A percentile compares a stretch with the other conserved stretches of the same genome.
Evolutionary conservation across 352 stramenopile genomes (phyloP).

Genomic region (Phytophthora agathidicida): DNA sequence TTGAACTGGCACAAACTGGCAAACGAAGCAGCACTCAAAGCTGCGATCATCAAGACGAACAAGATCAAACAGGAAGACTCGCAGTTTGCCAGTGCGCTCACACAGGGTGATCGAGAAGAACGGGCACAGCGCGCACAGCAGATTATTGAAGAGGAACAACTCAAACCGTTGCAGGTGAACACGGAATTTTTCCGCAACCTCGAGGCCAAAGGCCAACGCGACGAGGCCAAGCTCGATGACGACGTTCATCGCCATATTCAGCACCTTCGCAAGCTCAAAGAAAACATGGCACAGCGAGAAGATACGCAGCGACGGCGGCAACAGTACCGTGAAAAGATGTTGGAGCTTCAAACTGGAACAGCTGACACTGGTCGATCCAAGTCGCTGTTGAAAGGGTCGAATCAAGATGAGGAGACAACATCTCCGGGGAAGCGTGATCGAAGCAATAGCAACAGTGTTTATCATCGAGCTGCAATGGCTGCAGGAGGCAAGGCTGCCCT

Average conservation of each 20-base stretch:
- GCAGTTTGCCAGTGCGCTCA: conserved; percentile 50
- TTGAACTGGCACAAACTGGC: conserved; percentile 95
- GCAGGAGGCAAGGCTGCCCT: conserved; percentile 16
- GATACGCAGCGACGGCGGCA: conserved; percentile 62
- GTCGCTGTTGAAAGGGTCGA: conserved; percentile 36
- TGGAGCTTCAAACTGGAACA: conserved; percentile 47
- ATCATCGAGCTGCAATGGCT: conserved; percentile 37
- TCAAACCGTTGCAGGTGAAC: conserved; percentile 90
- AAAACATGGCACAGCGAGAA: conserved; percentile 65
- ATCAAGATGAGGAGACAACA: conserved; percentile 52
- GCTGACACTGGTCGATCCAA: conserved; percentile 31
- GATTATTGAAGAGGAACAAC: conserved; percentile 92
- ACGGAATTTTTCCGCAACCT: conserved; percentile 90
- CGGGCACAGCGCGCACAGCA: conserved; percentile 90
- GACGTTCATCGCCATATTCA: conserved; percentile 91
- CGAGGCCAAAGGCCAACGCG: conserved; percentile 68
- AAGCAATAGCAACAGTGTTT: conserved; percentile 37
- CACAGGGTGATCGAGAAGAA: conserved; percentile 72
- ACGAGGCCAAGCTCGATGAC: conserved; percentile 73
- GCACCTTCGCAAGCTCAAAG: conserved; percentile 83
- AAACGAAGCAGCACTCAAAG: conserved; percentile 93
- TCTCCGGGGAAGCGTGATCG: conserved; percentile 17
- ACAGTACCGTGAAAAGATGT: conserved; percentile 68
- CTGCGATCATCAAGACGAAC: conserved; percentile 89
- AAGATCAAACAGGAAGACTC: conserved; percentile 83